phyloP scores from a whole-genome alignment of 192 early-diverging fungal genomes.

The Mortierella hygrophila region DNA sequence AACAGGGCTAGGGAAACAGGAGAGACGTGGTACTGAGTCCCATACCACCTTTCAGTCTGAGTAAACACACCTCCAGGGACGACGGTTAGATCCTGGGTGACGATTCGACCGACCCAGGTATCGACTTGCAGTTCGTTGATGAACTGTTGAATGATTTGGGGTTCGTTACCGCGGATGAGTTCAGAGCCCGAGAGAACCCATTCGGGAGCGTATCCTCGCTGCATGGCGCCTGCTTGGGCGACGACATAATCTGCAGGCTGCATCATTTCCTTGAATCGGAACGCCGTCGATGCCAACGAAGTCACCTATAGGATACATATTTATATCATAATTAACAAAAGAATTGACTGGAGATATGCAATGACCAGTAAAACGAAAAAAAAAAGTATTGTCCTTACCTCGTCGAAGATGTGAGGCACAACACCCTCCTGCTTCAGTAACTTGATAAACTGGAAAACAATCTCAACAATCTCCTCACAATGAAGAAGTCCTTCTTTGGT shows the following conservation, averaged over 20 bases:
- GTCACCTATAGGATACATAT: constrained; percentile 54
- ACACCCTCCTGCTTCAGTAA: constrained; percentile 77
- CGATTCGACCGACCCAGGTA: constrained; percentile 60
- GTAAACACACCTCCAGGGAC: constrained; percentile 57
- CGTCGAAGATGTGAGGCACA: constrained; percentile 84
- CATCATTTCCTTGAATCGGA: constrained; percentile 82
- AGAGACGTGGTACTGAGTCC: constrained; percentile 78
- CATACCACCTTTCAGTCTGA: constrained; percentile 82
- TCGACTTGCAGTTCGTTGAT: constrained; percentile 69
- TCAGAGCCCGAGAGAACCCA: constrained; percentile 75
- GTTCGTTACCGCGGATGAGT: constrained; percentile 70
- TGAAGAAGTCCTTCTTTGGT: constrained; percentile 81
- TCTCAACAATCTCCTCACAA: constrained; percentile 81
- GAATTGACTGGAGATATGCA: constrained; percentile 65
- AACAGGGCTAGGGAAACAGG: constrained; percentile 63
- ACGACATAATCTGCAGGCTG: constrained; percentile 73
- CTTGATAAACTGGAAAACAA: constrained; percentile 89
- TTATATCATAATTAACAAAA: constrained; percentile 35
- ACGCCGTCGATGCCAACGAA: constrained; percentile 60
- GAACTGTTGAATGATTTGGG: constrained; percentile 69
- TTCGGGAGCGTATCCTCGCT: constrained; percentile 74
- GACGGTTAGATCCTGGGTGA: constrained; percentile 10
- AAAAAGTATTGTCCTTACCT: constrained; percentile 66
- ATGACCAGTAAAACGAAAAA: constrained; percentile 11
- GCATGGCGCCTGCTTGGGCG: constrained; percentile 75